phyloP scores from a whole-genome alignment of 75 land plant genomes.

The Sequoiadendron giganteum region DNA sequence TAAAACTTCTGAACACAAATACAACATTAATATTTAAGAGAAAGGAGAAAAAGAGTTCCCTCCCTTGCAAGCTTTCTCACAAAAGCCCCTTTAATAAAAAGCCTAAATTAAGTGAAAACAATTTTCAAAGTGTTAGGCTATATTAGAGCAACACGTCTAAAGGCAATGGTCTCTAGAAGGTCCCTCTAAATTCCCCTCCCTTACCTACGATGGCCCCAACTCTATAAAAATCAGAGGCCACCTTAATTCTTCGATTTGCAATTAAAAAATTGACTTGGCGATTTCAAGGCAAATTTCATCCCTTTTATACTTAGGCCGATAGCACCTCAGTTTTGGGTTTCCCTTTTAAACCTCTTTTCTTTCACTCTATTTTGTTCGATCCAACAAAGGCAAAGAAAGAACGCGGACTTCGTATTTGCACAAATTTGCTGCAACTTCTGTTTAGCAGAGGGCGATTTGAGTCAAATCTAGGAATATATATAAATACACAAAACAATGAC shows the following conservation, averaged over 20 bases:
- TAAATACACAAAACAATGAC: conserved; percentile 31
- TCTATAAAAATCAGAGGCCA: neutral
- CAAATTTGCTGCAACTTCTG: neutral
- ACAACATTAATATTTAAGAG: too few relatives aligned
- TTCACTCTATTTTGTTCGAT: neutral
- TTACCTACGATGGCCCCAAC: neutral
- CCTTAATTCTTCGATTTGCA: neutral
- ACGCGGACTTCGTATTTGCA: neutral
- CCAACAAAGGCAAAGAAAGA: neutral
- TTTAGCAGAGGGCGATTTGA: neutral
- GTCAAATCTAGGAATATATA: neutral
- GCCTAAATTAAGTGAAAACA: too few relatives aligned
- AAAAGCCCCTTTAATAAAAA: too few relatives aligned
- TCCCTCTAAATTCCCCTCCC: too few relatives aligned
- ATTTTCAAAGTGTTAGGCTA: too few relatives aligned
- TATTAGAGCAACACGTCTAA: neutral
- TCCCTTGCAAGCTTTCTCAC: too few relatives aligned
- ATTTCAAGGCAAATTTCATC: neutral
- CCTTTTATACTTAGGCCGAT: neutral
- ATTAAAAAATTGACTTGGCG: neutral
- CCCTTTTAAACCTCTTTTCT: neutral
- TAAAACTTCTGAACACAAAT: too few relatives aligned
- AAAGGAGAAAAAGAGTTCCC: too few relatives aligned
- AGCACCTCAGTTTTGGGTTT: neutral
- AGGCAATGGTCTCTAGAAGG: neutral